These are phyloP conservation scores for Deinandra increscens DNA, from an alignment of 129 eudicot genomes.

Conservation along the genomic window DNA sequence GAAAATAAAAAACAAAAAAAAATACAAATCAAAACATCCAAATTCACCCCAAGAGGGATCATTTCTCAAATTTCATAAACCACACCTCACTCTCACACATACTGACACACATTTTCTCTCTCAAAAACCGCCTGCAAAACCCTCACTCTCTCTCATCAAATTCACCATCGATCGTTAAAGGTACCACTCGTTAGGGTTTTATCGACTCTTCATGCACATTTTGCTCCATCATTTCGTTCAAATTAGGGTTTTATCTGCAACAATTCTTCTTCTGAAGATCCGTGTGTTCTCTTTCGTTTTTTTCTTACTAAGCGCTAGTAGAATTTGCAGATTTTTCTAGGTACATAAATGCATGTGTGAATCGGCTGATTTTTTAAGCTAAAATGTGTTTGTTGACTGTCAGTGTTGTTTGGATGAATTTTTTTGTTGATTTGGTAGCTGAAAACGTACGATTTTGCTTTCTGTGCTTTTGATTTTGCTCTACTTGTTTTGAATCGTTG, in stretches of 20 bases:
- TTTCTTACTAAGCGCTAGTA: not conserved
- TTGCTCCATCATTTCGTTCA: slow-evolving; percentile 12
- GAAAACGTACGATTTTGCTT: slow-evolving; percentile 28
- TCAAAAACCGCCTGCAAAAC: slow-evolving; percentile 17
- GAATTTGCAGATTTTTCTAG: not conserved
- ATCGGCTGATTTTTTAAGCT: slow-evolving; percentile 13
- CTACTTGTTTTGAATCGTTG: slow-evolving; percentile 3
- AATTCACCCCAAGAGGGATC: no score
- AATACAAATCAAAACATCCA: no score
- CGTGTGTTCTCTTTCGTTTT: not conserved
- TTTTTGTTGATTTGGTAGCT: slow-evolving; percentile 25
- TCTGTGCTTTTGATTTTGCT: not conserved
- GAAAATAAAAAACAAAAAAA: no score
- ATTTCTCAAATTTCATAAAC: no score
- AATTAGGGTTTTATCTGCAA: slow-evolving; percentile 19
- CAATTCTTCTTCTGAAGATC: not conserved
- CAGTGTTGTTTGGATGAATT: not conserved
- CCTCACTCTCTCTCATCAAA: slow-evolving; percentile 16
- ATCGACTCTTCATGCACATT: slow-evolving; percentile 13
- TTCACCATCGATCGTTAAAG: slow-evolving; percentile 22
- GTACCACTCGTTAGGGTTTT: not conserved
- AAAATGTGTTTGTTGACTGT: slow-evolving; percentile 13
- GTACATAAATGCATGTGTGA: slow-evolving; percentile 26
- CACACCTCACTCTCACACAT: not conserved
- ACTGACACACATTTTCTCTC: not conserved